Percentiles rank a stretch among this genome's conserved stretches.
Conservation (phyloP, 257 asterid genomes). For the Euphrasia confusa region DNA sequence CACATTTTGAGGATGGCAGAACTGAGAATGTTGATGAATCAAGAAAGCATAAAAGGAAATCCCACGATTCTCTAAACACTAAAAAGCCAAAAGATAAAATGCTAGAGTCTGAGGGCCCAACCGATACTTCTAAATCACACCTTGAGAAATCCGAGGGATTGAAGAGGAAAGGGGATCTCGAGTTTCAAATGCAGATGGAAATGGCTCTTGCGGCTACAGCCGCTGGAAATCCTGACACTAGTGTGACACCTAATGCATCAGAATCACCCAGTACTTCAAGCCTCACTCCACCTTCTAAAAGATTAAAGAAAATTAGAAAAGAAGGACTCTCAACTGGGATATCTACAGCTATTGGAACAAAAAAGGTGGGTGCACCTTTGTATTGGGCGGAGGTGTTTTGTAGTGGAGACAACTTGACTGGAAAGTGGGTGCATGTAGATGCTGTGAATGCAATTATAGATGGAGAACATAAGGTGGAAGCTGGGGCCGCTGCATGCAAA, state of each 20-base stretch:
- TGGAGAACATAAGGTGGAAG: slow-evolving; percentile 89
- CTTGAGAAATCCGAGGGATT: slow-evolving; percentile 31
- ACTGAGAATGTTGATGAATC: slow-evolving; percentile 31
- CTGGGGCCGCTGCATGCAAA: slow-evolving; percentile 92
- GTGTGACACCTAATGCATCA: slow-evolving; percentile 25
- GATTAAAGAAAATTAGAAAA: slow-evolving; percentile 40
- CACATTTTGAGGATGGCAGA: slow-evolving; percentile 28
- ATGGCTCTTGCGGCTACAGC: slow-evolving; percentile 87
- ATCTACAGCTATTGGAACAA: slow-evolving; percentile 88
- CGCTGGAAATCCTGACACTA: slow-evolving; percentile 35
- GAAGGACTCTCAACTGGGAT: slow-evolving; percentile 55
- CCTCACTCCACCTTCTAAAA: slow-evolving; percentile 37
- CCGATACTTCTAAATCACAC: slow-evolving; percentile 36
- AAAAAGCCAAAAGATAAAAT: slow-evolving; percentile 32
- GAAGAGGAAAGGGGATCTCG: slow-evolving; percentile 87
- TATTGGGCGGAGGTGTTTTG: slow-evolving; percentile 97
- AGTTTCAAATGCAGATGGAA: slow-evolving; percentile 86
- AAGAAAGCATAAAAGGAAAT: slow-evolving; percentile 23
- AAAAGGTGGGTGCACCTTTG: slow-evolving; percentile 87
- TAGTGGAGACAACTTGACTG: slow-evolving; percentile 77
- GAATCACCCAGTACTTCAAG: slow-evolving; percentile 39
- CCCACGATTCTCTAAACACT: slow-evolving; percentile 25
- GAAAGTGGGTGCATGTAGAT: slow-evolving; percentile 96
- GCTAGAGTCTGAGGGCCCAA: slow-evolving; percentile 34
- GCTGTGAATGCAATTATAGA: slow-evolving; percentile 72